phyloP scores from a whole-genome alignment of 2,329 filamentous ascomycete species.

The Botrytis galanthina region DNA sequence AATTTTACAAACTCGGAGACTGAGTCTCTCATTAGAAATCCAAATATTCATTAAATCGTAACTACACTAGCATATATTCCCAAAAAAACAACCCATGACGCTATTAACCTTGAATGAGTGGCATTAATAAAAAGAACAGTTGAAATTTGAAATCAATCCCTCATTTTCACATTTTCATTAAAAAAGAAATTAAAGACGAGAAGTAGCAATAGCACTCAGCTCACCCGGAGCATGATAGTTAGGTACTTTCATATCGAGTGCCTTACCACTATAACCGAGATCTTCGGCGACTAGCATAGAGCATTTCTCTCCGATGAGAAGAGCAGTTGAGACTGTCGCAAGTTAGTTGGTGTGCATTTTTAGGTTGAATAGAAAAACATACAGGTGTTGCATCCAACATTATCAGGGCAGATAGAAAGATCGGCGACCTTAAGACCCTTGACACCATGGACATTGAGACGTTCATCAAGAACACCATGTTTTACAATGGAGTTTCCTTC shows the following conservation, averaged over 20 bases:
- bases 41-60: not conserved
- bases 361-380: conserved; percentile 24
- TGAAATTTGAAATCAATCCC: not conserved
- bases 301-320: conserved; percentile 44
- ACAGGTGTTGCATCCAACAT: conserved; percentile 47
- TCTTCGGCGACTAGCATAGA: conserved; percentile 43
- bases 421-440: conserved; percentile 46
- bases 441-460: conserved; percentile 43
- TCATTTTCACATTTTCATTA: not conserved
- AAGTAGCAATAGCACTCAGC: conserved; percentile 13
- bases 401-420: conserved; percentile 39
- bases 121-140: too few species aligned
- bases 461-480: conserved; percentile 43
- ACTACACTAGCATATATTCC: not conserved
- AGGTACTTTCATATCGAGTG: conserved; percentile 73
- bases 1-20: not conserved
- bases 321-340: conserved; percentile 57
- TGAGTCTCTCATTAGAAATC: fast-evolving
- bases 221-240: conserved; percentile 59
- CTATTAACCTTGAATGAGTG: not conserved
- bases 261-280: conserved; percentile 51
- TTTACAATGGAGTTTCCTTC: conserved; percentile 70
- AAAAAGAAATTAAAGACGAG: conserved; percentile 15
- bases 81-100: too few species aligned
- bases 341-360: conserved; percentile 14